phyloP scores from a whole-genome alignment of 495 filamentous ascomycete species.

The Penicillium coprophilum region DNA sequence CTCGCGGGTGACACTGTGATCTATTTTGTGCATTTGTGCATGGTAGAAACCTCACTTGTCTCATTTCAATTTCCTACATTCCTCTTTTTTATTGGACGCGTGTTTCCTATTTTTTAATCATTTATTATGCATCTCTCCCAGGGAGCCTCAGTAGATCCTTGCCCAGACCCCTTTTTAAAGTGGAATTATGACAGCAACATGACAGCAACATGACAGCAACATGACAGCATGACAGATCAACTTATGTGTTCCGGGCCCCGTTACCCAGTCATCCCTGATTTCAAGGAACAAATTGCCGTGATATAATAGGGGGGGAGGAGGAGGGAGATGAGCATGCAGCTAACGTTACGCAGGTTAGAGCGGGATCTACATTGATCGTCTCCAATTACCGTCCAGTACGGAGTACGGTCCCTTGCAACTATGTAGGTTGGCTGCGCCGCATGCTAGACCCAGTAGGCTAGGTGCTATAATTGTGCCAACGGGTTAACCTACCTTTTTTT shows the following conservation, averaged over 20 bases:
- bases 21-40: too few relatives aligned
- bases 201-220: not conserved
- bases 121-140: not conserved
- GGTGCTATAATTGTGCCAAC: not conserved
- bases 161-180: not conserved
- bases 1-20: too few relatives aligned
- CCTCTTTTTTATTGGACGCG: not conserved
- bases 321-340: not conserved
- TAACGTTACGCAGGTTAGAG: not conserved
- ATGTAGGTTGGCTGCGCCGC: slow-evolving; percentile 10
- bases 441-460: not conserved
- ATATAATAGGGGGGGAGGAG: too few relatives aligned
- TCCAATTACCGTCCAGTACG: not conserved
- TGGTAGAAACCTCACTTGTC: not conserved
- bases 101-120: not conserved
- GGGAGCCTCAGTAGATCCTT: not conserved
- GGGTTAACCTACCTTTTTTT: not conserved
- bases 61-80: not conserved
- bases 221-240: not conserved
- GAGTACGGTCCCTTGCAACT: not conserved
- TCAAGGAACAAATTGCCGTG: not conserved
- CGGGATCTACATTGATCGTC: slow-evolving; percentile 6
- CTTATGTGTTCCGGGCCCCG: not conserved
- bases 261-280: not conserved
- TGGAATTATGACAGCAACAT: not conserved